phyloP scores from a whole-genome alignment of 306 rosid species.

The Sesbania bispinosa region DNA sequence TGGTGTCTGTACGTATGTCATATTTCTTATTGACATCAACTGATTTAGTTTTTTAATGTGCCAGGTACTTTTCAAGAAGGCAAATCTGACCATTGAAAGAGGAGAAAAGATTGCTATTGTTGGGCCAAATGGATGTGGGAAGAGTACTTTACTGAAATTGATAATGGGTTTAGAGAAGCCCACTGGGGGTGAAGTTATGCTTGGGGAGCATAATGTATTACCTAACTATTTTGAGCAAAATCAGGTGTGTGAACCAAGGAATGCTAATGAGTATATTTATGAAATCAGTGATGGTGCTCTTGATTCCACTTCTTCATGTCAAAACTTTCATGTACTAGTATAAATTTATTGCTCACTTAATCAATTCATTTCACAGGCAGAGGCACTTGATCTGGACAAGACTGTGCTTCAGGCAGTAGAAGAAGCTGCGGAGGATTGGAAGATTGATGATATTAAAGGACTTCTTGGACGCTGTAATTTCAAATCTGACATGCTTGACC shows the following conservation, averaged over 20 bases:
- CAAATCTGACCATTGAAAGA: constrained; percentile 76
- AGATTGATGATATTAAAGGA: constrained; percentile 83
- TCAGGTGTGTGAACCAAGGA: constrained; percentile 51
- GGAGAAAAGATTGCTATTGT: constrained; percentile 88
- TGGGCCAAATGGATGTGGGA: constrained; percentile 97
- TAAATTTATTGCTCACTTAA: constrained; percentile 22
- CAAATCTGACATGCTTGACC: constrained; percentile 86
- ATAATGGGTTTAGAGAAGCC: constrained; percentile 80
- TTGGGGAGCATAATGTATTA: constrained; percentile 85
- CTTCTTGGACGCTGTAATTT: constrained; percentile 96
- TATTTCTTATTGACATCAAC: background rate
- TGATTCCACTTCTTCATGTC: background rate
- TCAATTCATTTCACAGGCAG: constrained; percentile 65
- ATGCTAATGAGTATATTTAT: constrained; percentile 3
- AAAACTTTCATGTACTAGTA: background rate
- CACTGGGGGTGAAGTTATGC: constrained; percentile 62
- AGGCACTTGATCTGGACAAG: constrained; percentile 83
- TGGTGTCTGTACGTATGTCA: background rate
- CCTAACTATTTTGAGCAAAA: constrained; percentile 96
- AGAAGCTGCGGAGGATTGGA: constrained; percentile 93
- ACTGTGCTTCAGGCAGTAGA: constrained; percentile 83
- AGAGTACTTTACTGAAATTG: constrained; percentile 83
- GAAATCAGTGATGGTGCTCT: background rate
- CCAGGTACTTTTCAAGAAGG: constrained; percentile 67
- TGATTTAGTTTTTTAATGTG: constrained; percentile 16